These are phyloP conservation scores for Ammopiptanthus mongolicus DNA, from an alignment of 306 rosid species.

Conservation along the genomic window DNA sequence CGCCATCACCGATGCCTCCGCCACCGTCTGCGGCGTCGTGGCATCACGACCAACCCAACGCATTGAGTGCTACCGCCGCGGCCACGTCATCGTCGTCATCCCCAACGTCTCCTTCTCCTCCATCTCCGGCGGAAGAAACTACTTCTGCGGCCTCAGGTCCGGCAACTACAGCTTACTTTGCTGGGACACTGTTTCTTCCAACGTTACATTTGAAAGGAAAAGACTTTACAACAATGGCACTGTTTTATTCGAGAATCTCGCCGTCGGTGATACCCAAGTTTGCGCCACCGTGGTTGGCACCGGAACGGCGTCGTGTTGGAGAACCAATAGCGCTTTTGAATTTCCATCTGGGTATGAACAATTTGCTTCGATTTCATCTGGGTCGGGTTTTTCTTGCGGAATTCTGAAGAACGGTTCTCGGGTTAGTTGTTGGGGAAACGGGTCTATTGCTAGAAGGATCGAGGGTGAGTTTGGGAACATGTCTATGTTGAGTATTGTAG, in stretches of 20 bases:
- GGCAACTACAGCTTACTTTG: constrained; percentile 70
- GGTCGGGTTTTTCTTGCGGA: constrained; percentile 83
- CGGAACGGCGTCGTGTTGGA: constrained; percentile 65
- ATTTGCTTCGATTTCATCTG: constrained; percentile 68
- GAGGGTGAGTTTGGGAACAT: constrained; percentile 42
- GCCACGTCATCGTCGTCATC: constrained; percentile 17
- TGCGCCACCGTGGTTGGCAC: constrained; percentile 54
- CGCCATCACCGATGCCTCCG: constrained; percentile 48
- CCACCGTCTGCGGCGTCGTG: constrained; percentile 70
- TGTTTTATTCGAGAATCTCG: constrained; percentile 48
- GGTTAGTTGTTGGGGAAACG: constrained; percentile 71
- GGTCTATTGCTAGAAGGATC: constrained; percentile 19
- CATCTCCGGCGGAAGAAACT: constrained; percentile 66
- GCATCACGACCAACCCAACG: constrained; percentile 36
- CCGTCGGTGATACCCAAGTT: constrained; percentile 66
- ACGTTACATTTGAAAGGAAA: constrained; percentile 9
- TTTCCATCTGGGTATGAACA: constrained; percentile 32
- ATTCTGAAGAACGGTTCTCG: constrained; percentile 15
- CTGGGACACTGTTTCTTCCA: constrained; percentile 48
- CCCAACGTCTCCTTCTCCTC: constrained; percentile 60
- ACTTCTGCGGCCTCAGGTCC: constrained; percentile 74
- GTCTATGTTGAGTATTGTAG: constrained; percentile 50
- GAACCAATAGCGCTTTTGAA: neutral
- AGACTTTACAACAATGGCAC: constrained; percentile 46
- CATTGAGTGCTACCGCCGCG: constrained; percentile 59